Base-by-base conservation (phyloP, 2,329 filamentous ascomycete genomes). In the Arachnomyces sp. region DNA sequence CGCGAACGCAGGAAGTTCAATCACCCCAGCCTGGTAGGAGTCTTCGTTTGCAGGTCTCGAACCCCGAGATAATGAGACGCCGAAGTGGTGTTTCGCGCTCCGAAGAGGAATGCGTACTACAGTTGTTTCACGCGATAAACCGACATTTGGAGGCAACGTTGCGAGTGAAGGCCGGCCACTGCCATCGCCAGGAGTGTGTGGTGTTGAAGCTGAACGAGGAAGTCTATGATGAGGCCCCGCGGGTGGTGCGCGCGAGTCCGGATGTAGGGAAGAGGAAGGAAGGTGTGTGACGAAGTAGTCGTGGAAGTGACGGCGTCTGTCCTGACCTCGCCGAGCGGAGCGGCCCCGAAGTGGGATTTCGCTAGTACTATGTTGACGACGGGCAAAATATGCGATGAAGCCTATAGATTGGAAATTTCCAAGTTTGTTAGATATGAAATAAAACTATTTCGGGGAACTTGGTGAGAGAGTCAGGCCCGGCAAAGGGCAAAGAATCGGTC, bases 281-380 rank as follows among this genome's bases (percentile, higher is more conserved):
- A 98, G 76, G 61, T 95, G 87, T 7, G 92, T 95, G 44, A 96
- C 86, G 63, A 98, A 98, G 70, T 98, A 96, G 53, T 93, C 88
- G 68, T 95, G 88, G 63, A 96, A 96, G 47, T 65, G 62, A 35
- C 77, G 74, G 38, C 65, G 68, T 7, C 28, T 33, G 7, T 48
- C 18, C 21, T 42, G 37, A 3, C 42, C 42, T 34, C 38, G 42
- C 17, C 31, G 34, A 9, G 12, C n/a, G 32, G 31, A 38, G 39
- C 30, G 18, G 39, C 31, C 29, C 37, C 13, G 31, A 34, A 39
- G 21, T 36, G 15, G 30, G 14, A 5, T 28, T 28, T 33, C 42
- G 17, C 14, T 44, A 16, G 53, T 50, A 39, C 44, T 52, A 40
- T 57, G 52, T 34, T 46, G 45, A 36, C 53, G 53, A 34, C 54